phyloP scores from a whole-genome alignment of 345 rosid genomes.

The Hibiscus trionum region DNA sequence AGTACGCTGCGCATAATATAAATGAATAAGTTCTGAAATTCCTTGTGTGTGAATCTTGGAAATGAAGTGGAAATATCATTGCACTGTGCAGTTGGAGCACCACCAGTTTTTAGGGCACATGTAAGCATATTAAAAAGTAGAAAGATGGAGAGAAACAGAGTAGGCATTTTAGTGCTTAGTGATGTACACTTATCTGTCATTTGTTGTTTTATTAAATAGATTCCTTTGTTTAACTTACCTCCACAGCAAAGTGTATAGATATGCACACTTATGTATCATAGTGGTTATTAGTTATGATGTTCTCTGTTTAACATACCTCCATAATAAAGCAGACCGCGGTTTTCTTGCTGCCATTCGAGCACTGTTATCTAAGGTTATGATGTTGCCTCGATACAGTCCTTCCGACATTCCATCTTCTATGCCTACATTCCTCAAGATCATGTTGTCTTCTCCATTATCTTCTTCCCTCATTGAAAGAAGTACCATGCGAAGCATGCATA shows the following conservation, averaged over 20 bases:
- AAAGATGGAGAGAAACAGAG: neutral
- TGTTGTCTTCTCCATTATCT: conserved; percentile 67
- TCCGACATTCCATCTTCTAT: conserved; percentile 44
- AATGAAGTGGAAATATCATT: neutral
- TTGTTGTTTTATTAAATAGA: neutral
- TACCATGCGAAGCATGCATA: conserved; percentile 98
- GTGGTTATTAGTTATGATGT: neutral
- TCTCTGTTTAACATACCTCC: conserved; percentile 57
- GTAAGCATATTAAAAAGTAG: neutral
- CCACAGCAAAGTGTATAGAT: conserved; percentile 23
- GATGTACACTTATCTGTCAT: neutral
- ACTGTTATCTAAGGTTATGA: conserved; percentile 35
- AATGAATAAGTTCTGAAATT: conserved; percentile 1
- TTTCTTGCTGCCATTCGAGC: conserved; percentile 51
- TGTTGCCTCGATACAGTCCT: conserved; percentile 38
- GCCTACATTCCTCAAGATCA: conserved; percentile 56
- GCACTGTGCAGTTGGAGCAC: neutral
- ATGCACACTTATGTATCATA: neutral
- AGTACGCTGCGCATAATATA: conserved; percentile 62
- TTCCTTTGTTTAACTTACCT: conserved; percentile 40
- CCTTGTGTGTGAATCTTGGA: neutral
- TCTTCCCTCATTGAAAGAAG: conserved; percentile 98
- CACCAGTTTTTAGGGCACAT: neutral
- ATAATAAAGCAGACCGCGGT: conserved; percentile 78
- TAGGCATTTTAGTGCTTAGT: neutral